Conservation (phyloP, 75 land plant genomes). For the Picea sitchensis region DNA sequence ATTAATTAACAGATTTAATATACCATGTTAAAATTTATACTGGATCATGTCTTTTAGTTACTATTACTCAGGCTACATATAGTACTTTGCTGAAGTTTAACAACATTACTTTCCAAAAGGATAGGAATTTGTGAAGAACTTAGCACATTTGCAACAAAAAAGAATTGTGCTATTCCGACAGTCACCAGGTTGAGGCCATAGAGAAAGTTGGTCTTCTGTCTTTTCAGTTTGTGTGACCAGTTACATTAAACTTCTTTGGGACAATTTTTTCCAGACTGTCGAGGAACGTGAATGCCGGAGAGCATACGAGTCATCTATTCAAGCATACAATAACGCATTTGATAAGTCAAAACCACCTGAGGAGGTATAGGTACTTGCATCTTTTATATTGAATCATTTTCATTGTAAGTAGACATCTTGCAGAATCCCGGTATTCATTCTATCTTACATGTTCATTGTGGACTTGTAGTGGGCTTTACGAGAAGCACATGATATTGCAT, state of each 20-base stretch:
- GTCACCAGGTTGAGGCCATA: neutral
- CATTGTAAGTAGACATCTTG: neutral
- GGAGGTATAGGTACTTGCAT: neutral
- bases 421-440: neutral
- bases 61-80: neutral
- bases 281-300: constrained; percentile 43
- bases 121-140: too few species aligned
- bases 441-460: neutral
- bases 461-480: constrained; percentile 19
- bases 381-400: neutral
- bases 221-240: neutral
- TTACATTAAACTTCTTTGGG: neutral
- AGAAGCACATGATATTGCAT: constrained; percentile 35
- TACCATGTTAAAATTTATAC: neutral
- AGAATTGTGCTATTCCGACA: too few species aligned
- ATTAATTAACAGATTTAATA: neutral
- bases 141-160: too few species aligned
- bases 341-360: constrained; percentile 25
- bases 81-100: neutral
- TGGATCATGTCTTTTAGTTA: neutral
- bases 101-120: too few species aligned
- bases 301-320: constrained; percentile 28
- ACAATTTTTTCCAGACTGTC: constrained; percentile 22
- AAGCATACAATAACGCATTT: constrained; percentile 16
- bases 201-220: neutral